Conservation (phyloP, 768 basidiomycete species). For the Lentinula sp. region DNA sequence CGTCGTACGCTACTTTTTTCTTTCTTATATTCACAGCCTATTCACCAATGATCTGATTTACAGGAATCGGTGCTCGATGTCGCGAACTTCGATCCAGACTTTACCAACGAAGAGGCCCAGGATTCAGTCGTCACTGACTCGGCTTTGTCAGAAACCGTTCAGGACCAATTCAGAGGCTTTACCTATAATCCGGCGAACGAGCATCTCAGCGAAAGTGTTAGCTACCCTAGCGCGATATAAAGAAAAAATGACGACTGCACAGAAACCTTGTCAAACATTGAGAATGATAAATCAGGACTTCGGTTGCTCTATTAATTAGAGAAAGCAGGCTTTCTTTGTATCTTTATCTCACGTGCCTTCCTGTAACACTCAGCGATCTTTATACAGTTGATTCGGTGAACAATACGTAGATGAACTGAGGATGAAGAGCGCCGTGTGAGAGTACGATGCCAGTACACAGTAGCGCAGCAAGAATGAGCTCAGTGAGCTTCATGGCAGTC, state of each 20-base stretch:
- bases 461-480: neutral
- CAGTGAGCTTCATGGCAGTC: neutral
- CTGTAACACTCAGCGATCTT: too few species aligned
- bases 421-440: too few species aligned
- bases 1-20: constrained; percentile 54
- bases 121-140: constrained; percentile 97
- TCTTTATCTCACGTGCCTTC: neutral
- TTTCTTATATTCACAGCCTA: neutral
- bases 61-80: constrained; percentile 92
- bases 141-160: constrained; percentile 89
- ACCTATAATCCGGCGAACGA: constrained; percentile 85
- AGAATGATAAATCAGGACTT: neutral
- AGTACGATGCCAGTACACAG: too few species aligned
- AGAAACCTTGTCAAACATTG: neutral
- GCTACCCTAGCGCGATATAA: constrained; percentile 46
- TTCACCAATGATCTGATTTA: constrained; percentile 4
- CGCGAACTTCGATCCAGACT: constrained; percentile 96
- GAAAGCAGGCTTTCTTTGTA: neutral
- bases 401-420: neutral
- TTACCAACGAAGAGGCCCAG: constrained; percentile 90
- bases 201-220: constrained; percentile 80
- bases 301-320: neutral
- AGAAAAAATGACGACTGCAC: neutral
- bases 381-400: neutral
- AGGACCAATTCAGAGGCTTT: constrained; percentile 91